These are phyloP conservation scores for Xylaria sp. DNA, from an alignment of 2,329 filamentous ascomycete genomes.

Conservation along the genomic window DNA sequence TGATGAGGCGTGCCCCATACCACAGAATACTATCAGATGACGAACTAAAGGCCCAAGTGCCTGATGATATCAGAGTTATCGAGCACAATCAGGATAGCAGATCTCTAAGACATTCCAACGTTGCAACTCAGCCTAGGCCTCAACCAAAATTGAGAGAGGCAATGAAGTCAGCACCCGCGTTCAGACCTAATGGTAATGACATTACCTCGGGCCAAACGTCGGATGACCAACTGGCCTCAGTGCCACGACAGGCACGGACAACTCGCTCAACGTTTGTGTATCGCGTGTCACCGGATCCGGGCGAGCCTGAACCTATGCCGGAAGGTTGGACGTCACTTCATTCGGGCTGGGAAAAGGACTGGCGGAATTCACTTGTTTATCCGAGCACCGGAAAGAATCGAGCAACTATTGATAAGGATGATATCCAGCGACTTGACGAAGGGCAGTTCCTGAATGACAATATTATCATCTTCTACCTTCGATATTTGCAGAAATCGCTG, in stretches of 20 bases:
- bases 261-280: slow-evolving; percentile 41
- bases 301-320: slow-evolving; percentile 33
- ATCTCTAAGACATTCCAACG: background rate
- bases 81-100: slow-evolving; percentile 38
- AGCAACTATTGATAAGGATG: slow-evolving; percentile 75
- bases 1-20: slow-evolving; percentile 27
- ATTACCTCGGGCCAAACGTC: slow-evolving; percentile 22
- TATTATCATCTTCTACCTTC: slow-evolving; percentile 87
- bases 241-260: slow-evolving; percentile 32
- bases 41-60: slow-evolving; percentile 3
- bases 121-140: slow-evolving; percentile 1
- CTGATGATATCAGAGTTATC: slow-evolving; percentile 45
- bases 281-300: slow-evolving; percentile 32
- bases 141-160: slow-evolving; percentile 41
- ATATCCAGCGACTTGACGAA: slow-evolving; percentile 82
- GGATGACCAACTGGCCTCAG: slow-evolving; percentile 13
- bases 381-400: slow-evolving; percentile 68
- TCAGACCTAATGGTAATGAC: slow-evolving; percentile 13
- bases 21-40: slow-evolving; percentile 28
- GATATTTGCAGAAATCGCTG: slow-evolving; percentile 73
- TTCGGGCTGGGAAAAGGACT: slow-evolving; percentile 62
- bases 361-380: slow-evolving; percentile 71
- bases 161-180: slow-evolving; percentile 34
- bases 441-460: slow-evolving; percentile 93
- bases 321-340: slow-evolving; percentile 63